Base-by-base conservation (phyloP, 768 basidiomycete genomes). In the Mycena alexandri region DNA sequence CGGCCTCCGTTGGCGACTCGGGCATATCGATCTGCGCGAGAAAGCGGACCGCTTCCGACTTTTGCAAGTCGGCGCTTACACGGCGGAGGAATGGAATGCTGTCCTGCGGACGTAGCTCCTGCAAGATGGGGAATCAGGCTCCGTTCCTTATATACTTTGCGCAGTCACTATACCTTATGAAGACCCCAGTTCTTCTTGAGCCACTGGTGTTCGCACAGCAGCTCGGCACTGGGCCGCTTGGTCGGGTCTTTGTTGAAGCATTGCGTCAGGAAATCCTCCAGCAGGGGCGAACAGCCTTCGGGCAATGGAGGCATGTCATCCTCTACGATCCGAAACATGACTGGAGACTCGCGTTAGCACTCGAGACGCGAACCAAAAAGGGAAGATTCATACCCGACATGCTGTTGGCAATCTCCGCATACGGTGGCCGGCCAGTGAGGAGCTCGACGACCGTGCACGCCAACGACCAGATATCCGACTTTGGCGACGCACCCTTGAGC, bases 301-400 rank as follows among this genome's bases (percentile, higher is more conserved):
- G 97, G 97, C 47, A 98, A 78, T 3, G 94, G 94, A 33, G 97
- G 96, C 83, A 87, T 90, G 10, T 88, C 87, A 73, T 98, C 96
- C 74, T 98, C 96, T 29, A 99, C 97, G 75, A 99, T 98, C 29
- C 92, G 92, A 82, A 95, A 99, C 93, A 99, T 96, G 58, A 98
- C 97, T 93, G 72, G 60, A 63, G 75, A 14, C 57, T 36, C 46
- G 57, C 11, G 38, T 65, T 53, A 60, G 61, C 38, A 54, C 47
- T 25, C 63, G 61, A 55, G 68, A 44, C 42, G 44, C 44, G 53
- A 71, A 56, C n/a, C 44, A 60, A 68, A 58, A 51, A 46, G 44
- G 42, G 29, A 47, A 48, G 65, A 59, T 71, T 75, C 84, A 61
- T 72, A 95, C 95, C 95, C 11, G 94, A 89, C 93, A 98, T 94